Conservation (phyloP, 1,284 basidiomycete species). For the Sanghuangporus baumii region DNA sequence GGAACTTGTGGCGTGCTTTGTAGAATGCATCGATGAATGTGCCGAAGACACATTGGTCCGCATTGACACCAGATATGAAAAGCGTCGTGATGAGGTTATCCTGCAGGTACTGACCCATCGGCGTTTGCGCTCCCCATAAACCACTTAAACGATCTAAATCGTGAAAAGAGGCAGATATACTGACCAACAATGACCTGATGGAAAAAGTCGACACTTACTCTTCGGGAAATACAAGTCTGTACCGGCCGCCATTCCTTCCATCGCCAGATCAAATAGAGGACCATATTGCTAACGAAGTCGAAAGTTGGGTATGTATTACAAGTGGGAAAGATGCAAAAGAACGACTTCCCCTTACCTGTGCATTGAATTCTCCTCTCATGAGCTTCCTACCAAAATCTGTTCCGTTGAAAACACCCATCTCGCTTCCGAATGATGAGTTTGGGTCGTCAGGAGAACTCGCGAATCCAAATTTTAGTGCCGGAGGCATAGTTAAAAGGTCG, state of each 20-base stretch:
- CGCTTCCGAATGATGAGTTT: constrained; percentile 15
- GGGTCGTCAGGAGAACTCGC: not conserved
- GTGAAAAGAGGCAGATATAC: not conserved
- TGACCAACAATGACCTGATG: not conserved
- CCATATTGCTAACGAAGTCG: constrained; percentile 10
- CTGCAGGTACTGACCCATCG: constrained; percentile 16
- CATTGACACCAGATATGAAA: constrained; percentile 19
- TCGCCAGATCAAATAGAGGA: not conserved
- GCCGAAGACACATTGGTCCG: constrained; percentile 18
- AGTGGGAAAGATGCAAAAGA: too few species aligned
- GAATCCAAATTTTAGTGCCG: constrained; percentile 14
- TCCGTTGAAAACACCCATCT: constrained; percentile 19
- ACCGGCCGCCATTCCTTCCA: constrained; percentile 10
- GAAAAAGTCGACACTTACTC: constrained; percentile 10
- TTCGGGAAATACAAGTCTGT: constrained; percentile 20
- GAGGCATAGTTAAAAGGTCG: constrained; percentile 17
- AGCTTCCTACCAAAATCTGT: constrained; percentile 17
- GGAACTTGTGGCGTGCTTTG: not conserved
- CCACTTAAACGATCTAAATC: constrained; percentile 18
- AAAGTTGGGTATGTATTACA: not conserved
- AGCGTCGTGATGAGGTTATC: constrained; percentile 20
- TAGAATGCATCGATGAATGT: constrained; percentile 6
- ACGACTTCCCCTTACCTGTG: not conserved
- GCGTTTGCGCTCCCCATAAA: constrained; percentile 18
- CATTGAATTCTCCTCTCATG: constrained; percentile 17